Percentiles rank a stretch among this genome's conserved stretches.
Conservation (phyloP, 495 filamentous ascomycete species). For the Xylaria nigripes region DNA sequence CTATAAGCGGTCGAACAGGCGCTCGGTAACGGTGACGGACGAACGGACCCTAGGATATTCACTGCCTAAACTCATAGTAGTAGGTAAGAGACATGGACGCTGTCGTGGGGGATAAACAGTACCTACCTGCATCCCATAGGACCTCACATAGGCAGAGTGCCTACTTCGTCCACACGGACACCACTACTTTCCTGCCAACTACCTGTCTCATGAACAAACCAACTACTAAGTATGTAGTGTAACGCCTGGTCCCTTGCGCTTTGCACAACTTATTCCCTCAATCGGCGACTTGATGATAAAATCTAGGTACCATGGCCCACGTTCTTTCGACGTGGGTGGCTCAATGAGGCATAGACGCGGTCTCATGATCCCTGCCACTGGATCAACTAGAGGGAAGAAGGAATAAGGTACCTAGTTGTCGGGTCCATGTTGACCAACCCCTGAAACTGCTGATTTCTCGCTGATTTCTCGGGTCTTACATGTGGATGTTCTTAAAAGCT, state of each 20-base stretch:
- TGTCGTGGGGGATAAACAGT: background rate
- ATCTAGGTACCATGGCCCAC: background rate
- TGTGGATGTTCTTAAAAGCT: too few relatives aligned
- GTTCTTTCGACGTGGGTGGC: slow-evolving; percentile 1
- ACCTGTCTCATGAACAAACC: too few relatives aligned
- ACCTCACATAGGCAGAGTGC: too few relatives aligned
- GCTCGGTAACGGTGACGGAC: slow-evolving; percentile 5
- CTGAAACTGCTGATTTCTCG: too few relatives aligned
- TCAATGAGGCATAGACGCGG: background rate
- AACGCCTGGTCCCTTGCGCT: too few relatives aligned
- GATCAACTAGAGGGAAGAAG: background rate
- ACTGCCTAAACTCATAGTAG: too few relatives aligned
- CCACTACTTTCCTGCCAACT: too few relatives aligned
- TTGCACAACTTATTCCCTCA: slow-evolving; percentile 11
- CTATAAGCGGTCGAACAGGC: slow-evolving; percentile 2
- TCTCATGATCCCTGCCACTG: background rate
- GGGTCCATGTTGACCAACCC: background rate
- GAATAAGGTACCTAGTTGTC: background rate
- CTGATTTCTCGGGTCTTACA: too few relatives aligned
- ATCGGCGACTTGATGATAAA: background rate
- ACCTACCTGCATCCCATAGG: too few relatives aligned
- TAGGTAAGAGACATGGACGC: background rate
- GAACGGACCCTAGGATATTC: too few relatives aligned
- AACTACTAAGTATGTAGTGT: too few relatives aligned
- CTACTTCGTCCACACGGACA: too few relatives aligned